Base-by-base conservation (phyloP, 805 yeast genomes). In the Starmerella asiatica region DNA sequence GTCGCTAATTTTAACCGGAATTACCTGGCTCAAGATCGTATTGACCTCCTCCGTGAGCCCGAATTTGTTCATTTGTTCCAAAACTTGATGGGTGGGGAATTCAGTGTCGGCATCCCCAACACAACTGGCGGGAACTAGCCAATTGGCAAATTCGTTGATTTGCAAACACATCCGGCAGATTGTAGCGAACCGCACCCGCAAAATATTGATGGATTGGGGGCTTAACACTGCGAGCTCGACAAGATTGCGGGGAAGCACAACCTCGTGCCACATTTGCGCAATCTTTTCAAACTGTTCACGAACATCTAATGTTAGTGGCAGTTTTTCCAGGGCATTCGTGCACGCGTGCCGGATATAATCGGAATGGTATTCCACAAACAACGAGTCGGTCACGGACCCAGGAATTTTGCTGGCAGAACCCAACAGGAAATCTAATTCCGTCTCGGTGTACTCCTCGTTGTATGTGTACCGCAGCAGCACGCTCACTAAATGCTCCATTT, bases 31-130 rank as follows among this genome's bases (percentile, higher is more conserved):
- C 29, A 56, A 37, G 14, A 40, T 37, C 20, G 32, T 21, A 36
- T 48, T 48, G 19, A 45, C 34, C 29, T 48, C 56, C 15, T 47
- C 45, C 5, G 30, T 42, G 9, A 54, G 40, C 5, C 59, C 58
- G n/a, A 47, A 21, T 9, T 29, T 39, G 16, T 29, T 21, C 29
- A 54, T 32, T 7, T 27, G 15, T 7, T 33, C 17, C 14, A 39
- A 32, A 6, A 3, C 11, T n/a, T n/a, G n/a, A n/a, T n/a, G n/a
- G n/a, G n/a, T n/a, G n/a, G n/a, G n/a, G n/a, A n/a, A n/a, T 11
- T 23, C 32, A 4, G n/a, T 16, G 30, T 17, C 31, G 19, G 21
- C 8, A 12, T 9, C 15, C 7, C 26, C 26, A 23, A 14, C 9
- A 26, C 16, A 16, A 6, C 21, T 6, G 9, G 17, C 29, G 27